Base-by-base conservation (phyloP, 2,329 filamentous ascomycete genomes). In the Peltaster fructicola region DNA sequence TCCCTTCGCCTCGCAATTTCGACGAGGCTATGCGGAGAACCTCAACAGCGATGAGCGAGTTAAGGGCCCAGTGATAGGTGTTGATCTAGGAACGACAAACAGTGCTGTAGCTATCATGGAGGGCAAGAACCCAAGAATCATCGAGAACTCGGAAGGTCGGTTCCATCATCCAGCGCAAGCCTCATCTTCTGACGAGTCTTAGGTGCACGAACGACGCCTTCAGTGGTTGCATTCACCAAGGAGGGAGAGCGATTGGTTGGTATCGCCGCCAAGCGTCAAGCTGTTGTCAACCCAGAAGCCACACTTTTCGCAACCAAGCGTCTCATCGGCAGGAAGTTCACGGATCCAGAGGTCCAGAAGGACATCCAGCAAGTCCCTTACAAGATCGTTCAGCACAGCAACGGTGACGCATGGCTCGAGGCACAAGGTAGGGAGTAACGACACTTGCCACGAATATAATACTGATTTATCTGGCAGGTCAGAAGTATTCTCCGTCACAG, bases 401-500 rank as follows among this genome's bases (percentile, higher is more conserved):
- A 93, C 54, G 85, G 85, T 43, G 85, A 93, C 51, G 85, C 85
- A 35, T 93, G 85, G 85, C 77, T 95, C 36, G 72, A 84, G 57
- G 79, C 84, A 43, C 81, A 82, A 43, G 82, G n/a, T n/a, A n/a
- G n/a, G n/a, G n/a, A n/a, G n/a, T n/a, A n/a, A n/a, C n/a, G n/a
- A n/a, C n/a, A n/a, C n/a, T n/a, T n/a, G n/a, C n/a, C n/a, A n/a
- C n/a, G n/a, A n/a, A n/a, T n/a, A n/a, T n/a, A n/a, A n/a, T n/a
- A n/a, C n/a, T n/a, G n/a, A n/a, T n/a, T n/a, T n/a, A n/a, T n/a
- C n/a, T n/a, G n/a, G n/a, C n/a, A n/a, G n/a, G 74, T 50, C 73
- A 93, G 59, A 91, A 84, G 57, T 93, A 93, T 67, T 93, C 84
- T 39, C 85, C 85, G 30, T 92, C 84, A n/a, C 85, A 95, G 59